Evolutionary conservation across 2,329 filamentous ascomycete genomes (phyloP).

Genomic region (Chalara sp.): DNA sequence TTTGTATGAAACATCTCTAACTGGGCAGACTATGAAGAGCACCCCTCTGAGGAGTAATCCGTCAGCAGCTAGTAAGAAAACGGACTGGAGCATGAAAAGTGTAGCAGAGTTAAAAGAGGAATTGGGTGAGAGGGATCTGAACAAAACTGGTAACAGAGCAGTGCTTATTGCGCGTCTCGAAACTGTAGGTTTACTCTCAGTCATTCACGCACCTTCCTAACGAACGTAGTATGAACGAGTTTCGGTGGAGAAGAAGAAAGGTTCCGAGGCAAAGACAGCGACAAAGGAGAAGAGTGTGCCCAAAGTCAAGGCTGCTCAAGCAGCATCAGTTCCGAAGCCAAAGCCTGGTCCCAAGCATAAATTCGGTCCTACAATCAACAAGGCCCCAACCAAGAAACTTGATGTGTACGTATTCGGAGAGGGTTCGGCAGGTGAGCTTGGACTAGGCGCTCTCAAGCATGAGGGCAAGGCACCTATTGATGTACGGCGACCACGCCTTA

Average conservation of each 20-base stretch:
- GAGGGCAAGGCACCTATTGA: conserved; percentile 57
- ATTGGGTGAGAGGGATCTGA: neutral
- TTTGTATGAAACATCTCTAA: no score
- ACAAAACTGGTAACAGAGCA: neutral
- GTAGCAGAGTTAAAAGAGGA: neutral
- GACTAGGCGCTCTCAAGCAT: conserved; percentile 62
- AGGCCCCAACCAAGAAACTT: conserved; percentile 53
- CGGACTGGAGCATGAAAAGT: neutral
- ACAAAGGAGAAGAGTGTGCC: neutral
- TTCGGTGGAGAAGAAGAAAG: neutral
- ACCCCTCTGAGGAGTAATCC: no score
- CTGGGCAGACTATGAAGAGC: no score
- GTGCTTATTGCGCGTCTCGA: neutral
- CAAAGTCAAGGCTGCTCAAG: neutral
- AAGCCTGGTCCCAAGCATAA: conserved; percentile 23
- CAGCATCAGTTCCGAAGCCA: neutral
- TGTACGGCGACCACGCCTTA: conserved; percentile 68
- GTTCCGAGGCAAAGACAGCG: neutral
- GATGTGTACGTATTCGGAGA: conserved; percentile 78
- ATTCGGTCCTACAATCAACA: conserved; percentile 48
- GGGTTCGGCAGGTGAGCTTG: conserved; percentile 74
- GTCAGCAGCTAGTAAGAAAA: neutral
- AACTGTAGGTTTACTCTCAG: neutral
- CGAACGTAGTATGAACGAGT: neutral
- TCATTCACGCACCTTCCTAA: neutral